Conservation (phyloP, 306 rosid species). For the Begonia loranthoides region DNA sequence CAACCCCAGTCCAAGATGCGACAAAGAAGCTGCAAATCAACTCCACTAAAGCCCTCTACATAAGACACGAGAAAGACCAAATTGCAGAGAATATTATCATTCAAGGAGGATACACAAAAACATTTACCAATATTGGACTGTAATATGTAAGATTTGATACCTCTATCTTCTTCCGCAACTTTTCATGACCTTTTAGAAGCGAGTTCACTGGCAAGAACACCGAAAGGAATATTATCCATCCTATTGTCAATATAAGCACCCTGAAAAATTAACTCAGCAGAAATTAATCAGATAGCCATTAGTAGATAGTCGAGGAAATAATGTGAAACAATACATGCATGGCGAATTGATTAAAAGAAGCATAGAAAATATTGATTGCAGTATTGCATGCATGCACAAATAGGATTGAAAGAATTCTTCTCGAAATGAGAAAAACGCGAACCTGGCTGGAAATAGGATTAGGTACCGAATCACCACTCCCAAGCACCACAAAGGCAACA, state of each 20-base stretch:
- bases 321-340: no score
- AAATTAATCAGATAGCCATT: no score
- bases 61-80: background rate
- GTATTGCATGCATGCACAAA: slow-evolving; percentile 6
- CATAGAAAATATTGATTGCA: background rate
- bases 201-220: slow-evolving; percentile 68
- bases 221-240: slow-evolving; percentile 93
- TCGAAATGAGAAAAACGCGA: slow-evolving; percentile 11
- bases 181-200: slow-evolving; percentile 57
- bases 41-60: slow-evolving; percentile 86
- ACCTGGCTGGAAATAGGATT: slow-evolving; percentile 75
- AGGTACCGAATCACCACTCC: slow-evolving; percentile 79
- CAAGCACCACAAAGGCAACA: slow-evolving; percentile 95
- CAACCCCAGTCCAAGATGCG: slow-evolving; percentile 99
- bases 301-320: no score
- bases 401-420: background rate
- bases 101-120: no score
- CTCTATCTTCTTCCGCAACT: slow-evolving; percentile 67
- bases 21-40: slow-evolving; percentile 94
- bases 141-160: slow-evolving; percentile 29
- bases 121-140: no score
- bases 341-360: no score
- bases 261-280: slow-evolving; percentile 32
- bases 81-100: no score
- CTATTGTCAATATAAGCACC: slow-evolving; percentile 67